Evolutionary conservation across 2,329 filamentous ascomycete species (phyloP).

Genomic region (Calonectria crousiana): DNA sequence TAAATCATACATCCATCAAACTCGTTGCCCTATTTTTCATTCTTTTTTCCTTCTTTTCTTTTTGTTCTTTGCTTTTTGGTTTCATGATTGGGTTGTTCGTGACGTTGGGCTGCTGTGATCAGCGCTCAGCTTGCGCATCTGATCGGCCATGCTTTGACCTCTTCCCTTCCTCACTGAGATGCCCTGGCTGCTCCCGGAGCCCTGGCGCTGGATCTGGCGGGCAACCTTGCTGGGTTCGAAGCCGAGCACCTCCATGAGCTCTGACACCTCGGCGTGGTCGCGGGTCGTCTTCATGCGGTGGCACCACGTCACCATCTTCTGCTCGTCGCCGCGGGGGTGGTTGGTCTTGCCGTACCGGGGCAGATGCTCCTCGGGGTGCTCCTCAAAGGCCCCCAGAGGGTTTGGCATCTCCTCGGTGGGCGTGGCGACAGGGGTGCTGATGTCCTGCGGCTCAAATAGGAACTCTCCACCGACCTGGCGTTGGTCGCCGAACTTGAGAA

Average conservation of each 20-base stretch:
- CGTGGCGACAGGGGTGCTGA: slow-evolving; percentile 59
- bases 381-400: slow-evolving; percentile 35
- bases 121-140: slow-evolving; percentile 60
- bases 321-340: slow-evolving; percentile 52
- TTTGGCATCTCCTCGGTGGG: slow-evolving; percentile 52
- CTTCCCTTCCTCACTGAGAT: slow-evolving; percentile 63
- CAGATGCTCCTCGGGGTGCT: slow-evolving; percentile 15
- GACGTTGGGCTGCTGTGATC: slow-evolving; percentile 33
- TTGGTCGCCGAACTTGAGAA: slow-evolving; percentile 73
- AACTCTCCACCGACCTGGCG: slow-evolving; percentile 83
- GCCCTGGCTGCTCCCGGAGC: slow-evolving; percentile 49
- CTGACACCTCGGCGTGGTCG: slow-evolving; percentile 80
- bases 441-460: slow-evolving; percentile 71
- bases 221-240: slow-evolving; percentile 52
- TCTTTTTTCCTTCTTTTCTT: not conserved
- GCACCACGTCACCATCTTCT: slow-evolving; percentile 80
- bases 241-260: slow-evolving; percentile 73
- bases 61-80: not conserved
- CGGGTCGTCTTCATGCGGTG: slow-evolving; percentile 85
- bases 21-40: not conserved
- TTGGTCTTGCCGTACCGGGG: slow-evolving; percentile 26
- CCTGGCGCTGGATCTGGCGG: slow-evolving; percentile 30
- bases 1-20: slow-evolving; percentile 13
- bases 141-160: slow-evolving; percentile 62
- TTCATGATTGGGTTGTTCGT: slow-evolving; percentile 7